Base-by-base conservation (phyloP, 1,284 basidiomycete genomes). In the Mycosarcoma maydis region DNA sequence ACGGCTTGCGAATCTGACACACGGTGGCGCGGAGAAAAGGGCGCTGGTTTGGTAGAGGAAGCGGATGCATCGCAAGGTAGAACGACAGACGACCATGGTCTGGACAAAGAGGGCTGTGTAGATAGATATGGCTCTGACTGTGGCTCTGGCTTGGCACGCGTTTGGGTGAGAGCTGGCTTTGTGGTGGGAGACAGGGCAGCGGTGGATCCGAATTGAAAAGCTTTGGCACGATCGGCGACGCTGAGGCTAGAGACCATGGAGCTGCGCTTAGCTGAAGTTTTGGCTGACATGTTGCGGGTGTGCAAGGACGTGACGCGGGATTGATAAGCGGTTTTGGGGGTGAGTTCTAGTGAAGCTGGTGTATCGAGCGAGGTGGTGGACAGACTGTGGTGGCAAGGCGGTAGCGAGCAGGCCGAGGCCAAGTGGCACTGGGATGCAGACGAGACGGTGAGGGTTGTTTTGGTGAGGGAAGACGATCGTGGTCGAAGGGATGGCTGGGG, bases 221-320 rank as follows among this genome's bases (percentile, higher is more conserved):
- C 30, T 24, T 38, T 57, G n/a, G 50, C 60, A 38, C 60, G 60
- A 30, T 64, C 60, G 22, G 60, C 60, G 16, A 64, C 54, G 24
- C 54, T 64, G 36, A 57, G 14, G 24, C 42, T 19, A 36, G 53
- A 17, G 40, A 56, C 11, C 54, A 64, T 57, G 17, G 60, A 64
- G 40, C 20, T 43, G 43, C 53, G 60, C 53, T 64, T 64, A 19
- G 27, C 26, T 2, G 24, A 27, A 4, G 53, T 29, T 13, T 48
- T 51, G 40, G 49, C 3, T 0, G 49, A 43, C 54, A 56, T 57
- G 22, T 38, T 40, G 38, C 11, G 23, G 47, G 29, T 17, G 20
- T 56, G 39, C 40, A 33, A 23, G 43, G 52, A 51, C 6, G 48
- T 22, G 22, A 26, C 23, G n/a, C n/a, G n/a, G n/a, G n/a, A n/a